Evolutionary conservation across 2,329 filamentous ascomycete genomes (phyloP), one percentile per base, ranked within the genome.

Genomic region (Myriosclerotinia duriaeana): DNA sequence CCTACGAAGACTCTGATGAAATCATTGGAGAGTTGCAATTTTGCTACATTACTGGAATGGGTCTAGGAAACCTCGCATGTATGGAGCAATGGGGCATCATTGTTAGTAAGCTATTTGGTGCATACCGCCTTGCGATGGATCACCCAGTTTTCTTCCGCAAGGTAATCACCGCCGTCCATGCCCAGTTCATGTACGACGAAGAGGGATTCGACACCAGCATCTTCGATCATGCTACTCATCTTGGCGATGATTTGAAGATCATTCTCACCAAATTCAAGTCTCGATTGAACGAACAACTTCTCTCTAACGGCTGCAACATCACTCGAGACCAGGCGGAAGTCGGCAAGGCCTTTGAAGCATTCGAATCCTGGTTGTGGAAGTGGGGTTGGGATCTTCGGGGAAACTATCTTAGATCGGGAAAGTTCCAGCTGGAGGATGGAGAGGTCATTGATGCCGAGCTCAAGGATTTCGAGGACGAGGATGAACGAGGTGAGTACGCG

Each of bases 31-130:
- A 89, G 72, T 74, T 88, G 2, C 86, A 89, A 70, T 84, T 88
- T 73, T 81, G 82, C 53, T 89, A 84, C 71, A 72, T 88, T 5
- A 82, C 82, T 0, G 86, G 85, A 48, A 81, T 83, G 73, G 80
- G 85, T 65, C 80, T 88, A 1, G 82, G 83, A 52, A 89, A 87
- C 73, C 77, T 83, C 53, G 79, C 84, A 11, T 88, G 86, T 70
- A 78, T 87, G 53, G 84, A 87, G 68, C 85, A 89, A 69, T 89
- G 86, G 86, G 85, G 82, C 79, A 80, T 86, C 71, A 80, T 86
- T 68, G 79, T 83, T 50, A 80, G 79, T 58, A 73, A 87, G 44
- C 71, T 86, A 14, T 79, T 88, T 56, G 80, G 81, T 36, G 81
- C 84, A 2, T 81, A 82, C 71, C 69, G 71, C 12, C 80, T 88